A percentile compares a stretch with the other conserved stretches of the same genome.
These are phyloP conservation scores for Mycena venus DNA, from an alignment of 768 basidiomycete species.

Conservation along the genomic window DNA sequence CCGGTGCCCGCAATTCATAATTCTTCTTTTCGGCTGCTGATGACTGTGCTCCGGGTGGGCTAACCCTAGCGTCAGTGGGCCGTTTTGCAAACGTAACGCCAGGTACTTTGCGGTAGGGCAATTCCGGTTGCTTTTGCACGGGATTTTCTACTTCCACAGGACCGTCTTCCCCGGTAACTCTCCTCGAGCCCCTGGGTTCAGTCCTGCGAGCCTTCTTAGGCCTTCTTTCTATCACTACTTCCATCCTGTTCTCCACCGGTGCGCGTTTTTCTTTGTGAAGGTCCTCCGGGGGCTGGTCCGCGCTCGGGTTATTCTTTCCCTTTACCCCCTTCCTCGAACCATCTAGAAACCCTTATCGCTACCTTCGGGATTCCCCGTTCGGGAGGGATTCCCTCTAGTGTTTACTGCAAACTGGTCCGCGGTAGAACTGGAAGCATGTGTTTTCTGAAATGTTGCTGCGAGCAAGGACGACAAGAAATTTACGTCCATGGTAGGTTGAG, in stretches of 20 bases:
- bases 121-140: too few relatives aligned
- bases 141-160: too few relatives aligned
- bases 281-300: not conserved
- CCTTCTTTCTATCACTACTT: not conserved
- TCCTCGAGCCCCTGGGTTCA: too few relatives aligned
- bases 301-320: not conserved
- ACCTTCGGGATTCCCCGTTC: not conserved
- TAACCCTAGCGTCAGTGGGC: not conserved
- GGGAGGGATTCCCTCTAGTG: conserved; percentile 1
- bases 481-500: too few relatives aligned
- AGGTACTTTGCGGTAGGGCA: conserved; percentile 2
- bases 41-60: too few relatives aligned
- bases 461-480: too few relatives aligned
- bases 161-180: too few relatives aligned
- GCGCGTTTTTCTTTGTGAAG: not conserved
- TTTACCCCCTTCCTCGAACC: not conserved
- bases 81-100: not conserved
- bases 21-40: not conserved
- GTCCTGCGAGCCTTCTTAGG: too few relatives aligned
- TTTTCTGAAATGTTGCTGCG: not conserved
- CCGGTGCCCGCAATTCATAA: not conserved
- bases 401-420: not conserved
- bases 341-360: not conserved
- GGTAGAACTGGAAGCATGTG: too few relatives aligned
- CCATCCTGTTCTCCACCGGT: not conserved